Percentiles rank a stretch among this genome's conserved stretches.
phyloP scores from a whole-genome alignment of 257 asterid species.

The Osmanthus fragrans region DNA sequence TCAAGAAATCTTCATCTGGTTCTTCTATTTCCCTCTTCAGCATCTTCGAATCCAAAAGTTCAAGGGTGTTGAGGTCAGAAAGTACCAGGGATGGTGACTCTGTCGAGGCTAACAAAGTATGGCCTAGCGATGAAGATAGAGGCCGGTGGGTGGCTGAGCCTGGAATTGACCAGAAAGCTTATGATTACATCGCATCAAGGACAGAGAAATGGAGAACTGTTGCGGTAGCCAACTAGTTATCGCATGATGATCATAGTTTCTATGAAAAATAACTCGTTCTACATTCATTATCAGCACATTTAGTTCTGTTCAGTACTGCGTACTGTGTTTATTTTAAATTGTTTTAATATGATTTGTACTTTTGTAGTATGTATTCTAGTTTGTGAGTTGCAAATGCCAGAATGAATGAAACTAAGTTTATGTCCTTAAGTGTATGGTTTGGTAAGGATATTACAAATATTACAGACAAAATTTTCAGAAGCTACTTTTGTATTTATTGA shows the following conservation, averaged over 20 bases:
- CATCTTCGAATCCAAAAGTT: conserved; percentile 32
- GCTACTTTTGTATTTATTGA: not conserved
- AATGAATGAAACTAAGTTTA: not conserved
- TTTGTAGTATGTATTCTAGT: not conserved
- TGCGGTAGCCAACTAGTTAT: not conserved
- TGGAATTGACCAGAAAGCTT: conserved; percentile 41
- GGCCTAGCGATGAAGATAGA: conserved; percentile 54
- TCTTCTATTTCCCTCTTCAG: conserved; percentile 34
- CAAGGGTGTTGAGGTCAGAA: conserved; percentile 13
- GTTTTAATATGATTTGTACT: not conserved
- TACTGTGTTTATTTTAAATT: not conserved
- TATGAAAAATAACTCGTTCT: not conserved
- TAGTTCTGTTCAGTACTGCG: not conserved
- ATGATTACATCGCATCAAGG: conserved; percentile 29
- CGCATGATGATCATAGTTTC: not conserved
- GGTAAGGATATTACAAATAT: no score
- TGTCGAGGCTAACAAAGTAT: conserved; percentile 44
- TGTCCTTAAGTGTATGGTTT: not conserved
- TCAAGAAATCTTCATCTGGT: conserved; percentile 21
- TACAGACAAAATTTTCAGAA: no score
- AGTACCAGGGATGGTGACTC: conserved; percentile 26
- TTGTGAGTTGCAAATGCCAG: not conserved
- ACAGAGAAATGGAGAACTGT: conserved; percentile 30
- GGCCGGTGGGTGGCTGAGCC: conserved; percentile 59
- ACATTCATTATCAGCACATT: no score